Conservation (phyloP, 192 early-diverging fungal genomes). For the Tieghemiomyces parasiticus region DNA sequence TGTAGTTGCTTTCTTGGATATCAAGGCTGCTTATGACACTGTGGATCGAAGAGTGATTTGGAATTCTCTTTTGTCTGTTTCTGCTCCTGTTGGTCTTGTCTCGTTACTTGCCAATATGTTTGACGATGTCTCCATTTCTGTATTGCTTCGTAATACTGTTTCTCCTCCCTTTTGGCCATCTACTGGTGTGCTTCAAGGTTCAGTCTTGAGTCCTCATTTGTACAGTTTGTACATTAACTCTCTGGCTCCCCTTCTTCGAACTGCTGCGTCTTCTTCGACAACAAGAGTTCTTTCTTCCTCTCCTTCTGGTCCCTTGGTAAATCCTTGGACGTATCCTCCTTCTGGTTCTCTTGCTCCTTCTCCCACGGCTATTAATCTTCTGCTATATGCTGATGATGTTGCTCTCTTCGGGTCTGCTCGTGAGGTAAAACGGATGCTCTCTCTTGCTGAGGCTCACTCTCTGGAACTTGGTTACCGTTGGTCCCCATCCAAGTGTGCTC, state of each 20-base stretch:
- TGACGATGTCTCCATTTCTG: slow-evolving; percentile 10
- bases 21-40: slow-evolving; percentile 14
- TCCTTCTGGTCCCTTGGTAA: not conserved
- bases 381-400: slow-evolving; percentile 4
- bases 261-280: not conserved
- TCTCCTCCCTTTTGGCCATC: slow-evolving; percentile 1
- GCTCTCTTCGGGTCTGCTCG: slow-evolving; percentile 3
- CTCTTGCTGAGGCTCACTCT: slow-evolving; percentile 3
- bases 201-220: slow-evolving; percentile 11
- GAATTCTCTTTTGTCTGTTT: slow-evolving; percentile 2
- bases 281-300: not conserved
- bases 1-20: slow-evolving; percentile 16
- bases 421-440: slow-evolving; percentile 4
- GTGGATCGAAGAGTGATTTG: slow-evolving; percentile 15
- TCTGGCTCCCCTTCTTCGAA: not conserved
- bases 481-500: slow-evolving; percentile 3
- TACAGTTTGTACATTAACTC: slow-evolving; percentile 15
- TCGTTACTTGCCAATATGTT: slow-evolving; percentile 9
- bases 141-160: not conserved
- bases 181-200: slow-evolving; percentile 15
- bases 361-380: slow-evolving; percentile 4
- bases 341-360: slow-evolving; percentile 4
- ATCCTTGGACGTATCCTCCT: slow-evolving; percentile 4
- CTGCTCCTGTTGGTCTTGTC: not conserved
- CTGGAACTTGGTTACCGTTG: slow-evolving; percentile 4